Percentiles rank a stretch among this genome's conserved stretches.
Evolutionary conservation across 176 grass and related monocot genomes (phyloP).

Genomic region (Musa acuminata): DNA sequence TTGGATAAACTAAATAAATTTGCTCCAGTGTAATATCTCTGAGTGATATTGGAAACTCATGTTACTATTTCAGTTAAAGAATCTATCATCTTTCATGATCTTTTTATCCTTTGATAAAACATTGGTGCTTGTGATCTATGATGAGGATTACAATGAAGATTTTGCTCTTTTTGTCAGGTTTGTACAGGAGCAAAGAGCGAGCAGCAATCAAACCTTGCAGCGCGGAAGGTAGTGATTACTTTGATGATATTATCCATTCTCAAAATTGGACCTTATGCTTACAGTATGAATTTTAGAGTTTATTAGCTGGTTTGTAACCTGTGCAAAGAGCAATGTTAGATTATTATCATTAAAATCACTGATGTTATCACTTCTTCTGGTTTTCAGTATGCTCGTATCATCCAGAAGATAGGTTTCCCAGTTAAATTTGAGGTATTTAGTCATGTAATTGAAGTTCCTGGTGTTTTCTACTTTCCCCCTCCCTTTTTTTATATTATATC

Average conservation of each 20-base stretch:
- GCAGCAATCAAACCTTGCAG: conserved; percentile 83
- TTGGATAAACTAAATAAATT: too few relatives aligned
- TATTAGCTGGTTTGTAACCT: neutral
- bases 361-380: neutral
- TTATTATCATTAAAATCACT: neutral
- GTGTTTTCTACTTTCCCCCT: too few relatives aligned
- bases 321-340: too few relatives aligned
- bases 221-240: conserved; percentile 53
- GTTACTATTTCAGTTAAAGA: neutral
- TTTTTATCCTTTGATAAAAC: neutral
- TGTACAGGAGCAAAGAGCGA: conserved; percentile 91
- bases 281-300: neutral
- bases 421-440: conserved; percentile 82
- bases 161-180: conserved; percentile 31
- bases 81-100: neutral
- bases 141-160: neutral
- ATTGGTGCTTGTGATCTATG: neutral
- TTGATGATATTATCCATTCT: neutral
- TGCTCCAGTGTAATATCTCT: too few relatives aligned
- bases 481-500: conserved; percentile 8
- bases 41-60: too few relatives aligned
- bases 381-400: conserved; percentile 93
- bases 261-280: neutral
- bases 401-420: conserved; percentile 92
- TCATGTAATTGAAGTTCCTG: neutral